phyloP scores from a whole-genome alignment of 495 filamentous ascomycete genomes.

The Tuber calosporum region DNA sequence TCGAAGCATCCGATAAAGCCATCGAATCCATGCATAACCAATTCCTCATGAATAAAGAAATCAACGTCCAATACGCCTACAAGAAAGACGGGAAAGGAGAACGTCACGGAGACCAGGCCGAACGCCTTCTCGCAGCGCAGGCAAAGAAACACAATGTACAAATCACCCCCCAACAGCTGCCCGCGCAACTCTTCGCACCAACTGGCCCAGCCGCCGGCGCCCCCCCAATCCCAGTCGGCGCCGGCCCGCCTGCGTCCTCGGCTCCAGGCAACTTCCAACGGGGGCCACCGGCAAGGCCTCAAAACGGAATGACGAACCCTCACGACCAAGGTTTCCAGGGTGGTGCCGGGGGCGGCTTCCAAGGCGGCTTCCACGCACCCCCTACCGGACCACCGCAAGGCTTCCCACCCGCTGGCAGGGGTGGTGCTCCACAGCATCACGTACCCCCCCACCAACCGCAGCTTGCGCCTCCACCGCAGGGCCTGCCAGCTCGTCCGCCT shows the following conservation, averaged over 20 bases:
- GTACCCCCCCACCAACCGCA: constrained; percentile 36
- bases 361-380: constrained; percentile 28
- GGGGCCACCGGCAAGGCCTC: constrained; percentile 27
- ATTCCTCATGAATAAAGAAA: constrained; percentile 92
- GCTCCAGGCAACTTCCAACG: constrained; percentile 31
- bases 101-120: constrained; percentile 88
- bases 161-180: constrained; percentile 36
- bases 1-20: constrained; percentile 90
- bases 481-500: constrained; percentile 38
- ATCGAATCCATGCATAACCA: constrained; percentile 92
- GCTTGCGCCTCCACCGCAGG: constrained; percentile 38
- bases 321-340: constrained; percentile 31
- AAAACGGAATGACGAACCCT: constrained; percentile 17
- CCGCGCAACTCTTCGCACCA: constrained; percentile 39
- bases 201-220: constrained; percentile 34
- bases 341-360: constrained; percentile 11
- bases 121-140: constrained; percentile 84
- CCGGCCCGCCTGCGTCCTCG: constrained; percentile 28
- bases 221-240: constrained; percentile 24
- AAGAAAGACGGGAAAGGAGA: constrained; percentile 99
- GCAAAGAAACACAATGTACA: constrained; percentile 86
- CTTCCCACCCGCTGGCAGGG: constrained; percentile 24
- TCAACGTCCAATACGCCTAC: constrained; percentile 95
- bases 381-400: constrained; percentile 24
- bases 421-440: constrained; percentile 23